Evolutionary conservation across 2,329 filamentous ascomycete genomes (phyloP).

Genomic region (Neophaeococcomyces aloes): DNA sequence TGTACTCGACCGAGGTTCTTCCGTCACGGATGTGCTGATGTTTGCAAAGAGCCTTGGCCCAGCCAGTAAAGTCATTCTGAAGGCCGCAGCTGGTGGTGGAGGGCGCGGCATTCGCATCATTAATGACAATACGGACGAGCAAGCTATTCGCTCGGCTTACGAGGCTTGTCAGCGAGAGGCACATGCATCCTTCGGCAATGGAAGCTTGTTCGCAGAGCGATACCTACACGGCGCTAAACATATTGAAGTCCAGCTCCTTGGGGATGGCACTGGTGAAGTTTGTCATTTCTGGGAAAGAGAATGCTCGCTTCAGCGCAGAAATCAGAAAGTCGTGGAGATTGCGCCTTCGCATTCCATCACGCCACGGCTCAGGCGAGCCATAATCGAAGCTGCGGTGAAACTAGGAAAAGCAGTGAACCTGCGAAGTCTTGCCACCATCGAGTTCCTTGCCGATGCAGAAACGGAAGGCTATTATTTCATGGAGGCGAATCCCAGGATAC

Average conservation of each 20-base stretch:
- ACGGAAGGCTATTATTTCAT: slow-evolving; percentile 36
- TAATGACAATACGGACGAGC: slow-evolving; percentile 19
- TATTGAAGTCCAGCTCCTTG: slow-evolving; percentile 43
- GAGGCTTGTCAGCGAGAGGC: slow-evolving; percentile 31
- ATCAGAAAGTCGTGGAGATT: slow-evolving; percentile 46
- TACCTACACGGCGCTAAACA: slow-evolving; percentile 36
- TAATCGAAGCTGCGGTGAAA: slow-evolving; percentile 30
- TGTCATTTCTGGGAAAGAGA: slow-evolving; percentile 38
- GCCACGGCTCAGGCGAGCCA: slow-evolving; percentile 23
- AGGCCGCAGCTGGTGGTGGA: slow-evolving; percentile 40
- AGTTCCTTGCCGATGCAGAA: slow-evolving; percentile 36
- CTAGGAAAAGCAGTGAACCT: slow-evolving; percentile 32
- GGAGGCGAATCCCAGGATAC: slow-evolving; percentile 41
- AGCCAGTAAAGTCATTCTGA: slow-evolving; percentile 35
- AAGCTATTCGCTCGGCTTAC: slow-evolving; percentile 19
- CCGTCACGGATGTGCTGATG: slow-evolving; percentile 19
- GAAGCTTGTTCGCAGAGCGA: slow-evolving; percentile 34
- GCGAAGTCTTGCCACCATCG: slow-evolving; percentile 36
- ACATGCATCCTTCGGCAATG: slow-evolving; percentile 35
- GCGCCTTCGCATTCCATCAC: slow-evolving; percentile 31
- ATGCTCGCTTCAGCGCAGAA: slow-evolving; percentile 41
- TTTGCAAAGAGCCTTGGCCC: slow-evolving; percentile 23
- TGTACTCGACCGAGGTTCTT: slow-evolving; percentile 16
- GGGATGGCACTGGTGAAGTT: slow-evolving; percentile 35
- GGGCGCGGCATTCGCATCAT: slow-evolving; percentile 37